These are phyloP conservation scores for Saccharomycopsis fodiens DNA, from an alignment of 805 yeast species.

Conservation along the genomic window DNA sequence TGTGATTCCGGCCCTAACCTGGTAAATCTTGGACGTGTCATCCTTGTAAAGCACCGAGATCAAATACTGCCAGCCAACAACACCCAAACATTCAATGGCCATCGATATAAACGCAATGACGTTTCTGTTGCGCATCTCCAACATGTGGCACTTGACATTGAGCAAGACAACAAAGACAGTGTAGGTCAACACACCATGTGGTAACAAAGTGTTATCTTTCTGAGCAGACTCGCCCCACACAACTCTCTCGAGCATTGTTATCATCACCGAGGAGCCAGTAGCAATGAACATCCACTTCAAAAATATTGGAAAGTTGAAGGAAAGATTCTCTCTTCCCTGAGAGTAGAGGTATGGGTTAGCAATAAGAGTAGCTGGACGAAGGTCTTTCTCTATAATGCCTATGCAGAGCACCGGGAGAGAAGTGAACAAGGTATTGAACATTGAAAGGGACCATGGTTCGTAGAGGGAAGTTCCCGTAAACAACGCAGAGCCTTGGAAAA, in stretches of 20 bases:
- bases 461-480: conserved; percentile 91
- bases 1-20: conserved; percentile 61
- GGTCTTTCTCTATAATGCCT: conserved; percentile 93
- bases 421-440: conserved; percentile 95
- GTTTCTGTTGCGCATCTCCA: conserved; percentile 74
- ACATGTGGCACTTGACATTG: conserved; percentile 67
- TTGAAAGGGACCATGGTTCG: conserved; percentile 93
- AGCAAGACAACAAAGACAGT: conserved; percentile 67
- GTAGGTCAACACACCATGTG: conserved; percentile 71
- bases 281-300: conserved; percentile 75
- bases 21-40: conserved; percentile 53
- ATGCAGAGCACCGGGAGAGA: conserved; percentile 84
- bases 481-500: conserved; percentile 78
- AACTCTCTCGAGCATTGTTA: conserved; percentile 58
- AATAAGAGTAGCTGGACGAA: conserved; percentile 77
- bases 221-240: conserved; percentile 67
- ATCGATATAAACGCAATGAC: conserved; percentile 61
- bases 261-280: conserved; percentile 59
- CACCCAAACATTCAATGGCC: conserved; percentile 71
- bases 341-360: conserved; percentile 88
- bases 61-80: conserved; percentile 75
- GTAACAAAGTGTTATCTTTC: conserved; percentile 70
- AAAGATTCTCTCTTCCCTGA: conserved; percentile 65
- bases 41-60: conserved; percentile 60
- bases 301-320: conserved; percentile 65